Evolutionary conservation across 441 rosid species (phyloP), one percentile per base, ranked within the genome.

Genomic region (Populus hybrid): DNA sequence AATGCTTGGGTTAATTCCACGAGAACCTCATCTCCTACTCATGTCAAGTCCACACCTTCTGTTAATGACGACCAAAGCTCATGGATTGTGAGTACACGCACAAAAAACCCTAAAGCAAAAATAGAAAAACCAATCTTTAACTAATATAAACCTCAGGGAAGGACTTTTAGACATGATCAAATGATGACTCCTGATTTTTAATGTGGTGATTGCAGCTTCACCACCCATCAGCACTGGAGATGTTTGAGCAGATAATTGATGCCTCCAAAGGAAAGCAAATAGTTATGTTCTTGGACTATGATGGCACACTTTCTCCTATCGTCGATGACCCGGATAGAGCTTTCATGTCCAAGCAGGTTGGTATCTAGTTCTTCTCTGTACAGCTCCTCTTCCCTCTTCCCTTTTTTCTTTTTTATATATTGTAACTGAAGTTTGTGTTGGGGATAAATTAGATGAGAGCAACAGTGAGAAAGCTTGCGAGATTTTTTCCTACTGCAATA

Each of bases 241-340:
- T 84, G 92, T 93, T 95, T 74, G 90, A 89, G 76, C 88, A 88
- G 75, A 93, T 95, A 34, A 88, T 87, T 8, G 89, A 88, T 11
- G 92, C 91, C 57, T 90, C 99, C 0, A 79, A 74, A 79, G 99
- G 98, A 75, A 94, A 93, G 77, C 92, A 95, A 75, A 93, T 95
- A 35, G 97, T 92, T 9, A 93, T 95, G 97, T 95, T 95, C 80
- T 82, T 95, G 76, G 99, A 95, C 42, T 94, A 94, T 46, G 99
- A 94, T 50, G 99, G 99, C 26, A 94, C 99, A 24, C 96, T 94
- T 57, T 95, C 99, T 14, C 99, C 99, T 14, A 95, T 95, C 23
- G 99, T 95, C 16, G 89, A 87, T 53, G 93, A 95, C 69, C 99
- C 99, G 3, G 99, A 95, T 73, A 81, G 80, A 85, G 99, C 99